phyloP scores from a whole-genome alignment of 2,329 filamentous ascomycete species.

The Penicillium nordicum region DNA sequence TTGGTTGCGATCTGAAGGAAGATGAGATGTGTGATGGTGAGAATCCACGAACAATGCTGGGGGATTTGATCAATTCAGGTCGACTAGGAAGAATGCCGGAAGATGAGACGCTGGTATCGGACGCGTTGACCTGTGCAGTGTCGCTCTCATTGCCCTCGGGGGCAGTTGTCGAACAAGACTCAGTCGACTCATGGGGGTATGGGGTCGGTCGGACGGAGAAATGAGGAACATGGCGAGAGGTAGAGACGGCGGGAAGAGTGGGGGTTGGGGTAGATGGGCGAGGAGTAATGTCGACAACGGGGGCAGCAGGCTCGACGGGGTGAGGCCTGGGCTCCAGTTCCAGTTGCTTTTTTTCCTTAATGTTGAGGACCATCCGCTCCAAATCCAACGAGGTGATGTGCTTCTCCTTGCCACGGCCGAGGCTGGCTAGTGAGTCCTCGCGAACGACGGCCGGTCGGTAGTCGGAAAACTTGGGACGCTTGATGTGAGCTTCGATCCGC shows the following conservation, averaged over 20 bases:
- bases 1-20: conserved; percentile 61
- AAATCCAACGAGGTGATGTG: conserved; percentile 91
- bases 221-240: conserved; percentile 32
- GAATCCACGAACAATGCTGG: conserved; percentile 81
- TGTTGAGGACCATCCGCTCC: conserved; percentile 89
- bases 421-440: conserved; percentile 54
- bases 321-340: conserved; percentile 57
- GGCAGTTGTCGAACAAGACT: conserved; percentile 60
- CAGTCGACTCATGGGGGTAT: conserved; percentile 47
- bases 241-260: conserved; percentile 32
- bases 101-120: conserved; percentile 62
- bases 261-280: conserved; percentile 43
- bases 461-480: conserved; percentile 60
- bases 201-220: conserved; percentile 22
- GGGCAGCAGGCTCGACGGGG: conserved; percentile 40
- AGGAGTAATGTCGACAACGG: conserved; percentile 44
- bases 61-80: conserved; percentile 53
- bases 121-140: conserved; percentile 42
- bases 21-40: conserved; percentile 70
- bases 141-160: conserved; percentile 46
- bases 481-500: conserved; percentile 55
- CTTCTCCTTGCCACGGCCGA: conserved; percentile 71
- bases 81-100: conserved; percentile 41
- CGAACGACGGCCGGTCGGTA: conserved; percentile 55
- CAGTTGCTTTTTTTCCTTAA: conserved; percentile 76